Evolutionary conservation across 179 eudicot species (phyloP), one percentile per base, ranked within the genome.

Genomic region (Drosera spatulata): DNA sequence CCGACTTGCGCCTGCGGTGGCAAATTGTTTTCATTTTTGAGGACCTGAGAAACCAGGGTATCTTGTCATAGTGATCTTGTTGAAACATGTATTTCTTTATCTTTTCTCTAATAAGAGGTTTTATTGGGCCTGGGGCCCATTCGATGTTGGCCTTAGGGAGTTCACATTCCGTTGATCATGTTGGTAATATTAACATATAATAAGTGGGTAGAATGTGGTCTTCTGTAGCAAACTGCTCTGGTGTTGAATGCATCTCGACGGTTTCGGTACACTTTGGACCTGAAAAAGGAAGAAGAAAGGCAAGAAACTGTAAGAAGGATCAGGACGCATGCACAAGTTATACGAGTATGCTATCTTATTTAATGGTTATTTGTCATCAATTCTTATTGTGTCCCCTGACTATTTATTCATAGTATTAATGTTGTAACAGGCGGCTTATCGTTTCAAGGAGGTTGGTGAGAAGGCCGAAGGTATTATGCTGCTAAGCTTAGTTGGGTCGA

Each of bases 361-460:
- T 38, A 5, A 12, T 43, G 42, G 38, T 52, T 13, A 53, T n/a
- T 58, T 56, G 40, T 13, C 45, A 38, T 49, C 57, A 62, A 22
- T 12, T 43, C 7, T 14, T 14, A 48, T 6, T 14, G 11, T 64
- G 8, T 59, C 41, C 10, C 2, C 2, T 53, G 60, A 41, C 38
- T 66, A 46, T 70, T 58, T 65, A 52, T 66, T 53, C 46, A 58
- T 22, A 64, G 39, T 22, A 55, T 55, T 66, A 22, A 57, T 71
- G 54, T 54, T 69, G 64, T 68, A 14, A 33, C 53, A 90, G 97
- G 97, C 97, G 33, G 89, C 93, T 45, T 70, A 71, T 64, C 87
- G 72, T 61, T 90, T 90, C 73, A 82, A 86, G 75, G 85, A 75
- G 44, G 88, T 87, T 63, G 91, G 79, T 13, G 74, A 75, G 69